A percentile compares a stretch with the other conserved stretches of the same genome.
Conservation (phyloP, 345 rosid genomes). For the Cardamine chenopodiifolia region DNA sequence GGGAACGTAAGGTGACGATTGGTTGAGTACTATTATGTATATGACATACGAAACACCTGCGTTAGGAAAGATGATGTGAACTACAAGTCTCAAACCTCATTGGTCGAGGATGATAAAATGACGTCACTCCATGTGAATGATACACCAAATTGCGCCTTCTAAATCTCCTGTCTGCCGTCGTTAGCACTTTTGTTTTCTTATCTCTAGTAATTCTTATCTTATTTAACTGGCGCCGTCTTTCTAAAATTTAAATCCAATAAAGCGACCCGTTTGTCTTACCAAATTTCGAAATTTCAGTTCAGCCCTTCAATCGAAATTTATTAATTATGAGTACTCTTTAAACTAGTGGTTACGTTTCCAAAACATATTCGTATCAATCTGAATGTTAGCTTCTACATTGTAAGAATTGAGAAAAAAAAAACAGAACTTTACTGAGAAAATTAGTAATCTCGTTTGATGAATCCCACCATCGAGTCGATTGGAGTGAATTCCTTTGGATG, state of each 20-base stretch:
- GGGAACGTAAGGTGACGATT: conserved; percentile 21
- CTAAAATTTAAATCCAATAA: not conserved
- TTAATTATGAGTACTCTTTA: not conserved
- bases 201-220: conserved; percentile 22
- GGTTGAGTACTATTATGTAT: conserved; percentile 5
- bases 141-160: not conserved
- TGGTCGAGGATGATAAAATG: conserved; percentile 9
- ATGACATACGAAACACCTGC: conserved; percentile 11
- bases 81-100: not conserved
- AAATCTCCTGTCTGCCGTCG: conserved; percentile 12
- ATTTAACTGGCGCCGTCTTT: conserved; percentile 39
- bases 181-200: not conserved
- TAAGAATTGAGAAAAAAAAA: not conserved
- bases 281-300: conserved; percentile 7
- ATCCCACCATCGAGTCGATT: too few species aligned
- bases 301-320: conserved; percentile 9
- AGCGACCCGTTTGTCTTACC: not conserved
- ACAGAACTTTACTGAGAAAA: not conserved
- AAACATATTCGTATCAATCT: conserved; percentile 3
- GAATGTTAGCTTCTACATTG: not conserved
- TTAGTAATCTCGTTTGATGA: not conserved
- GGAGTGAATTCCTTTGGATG: not conserved
- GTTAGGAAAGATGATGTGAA: not conserved
- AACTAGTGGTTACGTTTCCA: not conserved
- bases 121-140: conserved; percentile 2